A percentile compares a stretch with the other conserved stretches of the same genome.
phyloP scores from a whole-genome alignment of 345 rosid genomes.

The Abelmoschus esculentus region DNA sequence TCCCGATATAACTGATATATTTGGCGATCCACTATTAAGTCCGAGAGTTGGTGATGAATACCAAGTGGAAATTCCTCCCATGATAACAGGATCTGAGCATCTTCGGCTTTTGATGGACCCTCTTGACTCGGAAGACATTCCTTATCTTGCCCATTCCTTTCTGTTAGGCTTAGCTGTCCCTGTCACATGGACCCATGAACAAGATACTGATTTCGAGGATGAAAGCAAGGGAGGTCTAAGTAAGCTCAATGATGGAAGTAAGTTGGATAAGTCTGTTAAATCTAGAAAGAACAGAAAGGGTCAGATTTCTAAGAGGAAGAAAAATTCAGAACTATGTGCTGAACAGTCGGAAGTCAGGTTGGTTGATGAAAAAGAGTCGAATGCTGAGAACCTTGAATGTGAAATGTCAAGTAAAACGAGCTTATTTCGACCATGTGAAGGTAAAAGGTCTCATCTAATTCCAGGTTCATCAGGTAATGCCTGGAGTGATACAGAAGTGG shows the following conservation, averaged over 20 bases:
- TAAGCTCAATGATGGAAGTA: constrained; percentile 17
- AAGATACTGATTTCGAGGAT: constrained; percentile 5
- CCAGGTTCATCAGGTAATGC: constrained; percentile 46
- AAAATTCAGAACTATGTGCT: constrained; percentile 18
- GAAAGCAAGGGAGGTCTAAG: constrained; percentile 10
- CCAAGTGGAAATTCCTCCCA: constrained; percentile 56
- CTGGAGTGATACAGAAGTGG: constrained; percentile 42
- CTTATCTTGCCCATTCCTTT: constrained; percentile 33
- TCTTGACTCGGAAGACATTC: constrained; percentile 24
- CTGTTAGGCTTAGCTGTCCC: constrained; percentile 44
- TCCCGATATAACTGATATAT: constrained; percentile 29
- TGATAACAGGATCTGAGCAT: constrained; percentile 38
- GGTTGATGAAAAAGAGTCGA: constrained; percentile 22
- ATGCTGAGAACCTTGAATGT: constrained; percentile 20
- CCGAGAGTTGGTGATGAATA: constrained; percentile 60
- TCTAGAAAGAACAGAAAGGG: constrained; percentile 29
- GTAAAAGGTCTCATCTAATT: constrained; percentile 18
- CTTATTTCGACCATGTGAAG: constrained; percentile 5
- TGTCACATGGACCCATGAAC: constrained; percentile 31
- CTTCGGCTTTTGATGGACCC: constrained; percentile 31
- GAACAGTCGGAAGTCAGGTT: constrained; percentile 15
- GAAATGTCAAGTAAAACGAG: constrained; percentile 16
- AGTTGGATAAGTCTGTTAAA: constrained; percentile 28
- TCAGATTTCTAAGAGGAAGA: constrained; percentile 24
- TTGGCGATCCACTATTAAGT: constrained; percentile 41